These are phyloP conservation scores for Pascua guehoae DNA, from an alignment of 1,284 basidiomycete species.

Conservation along the genomic window DNA sequence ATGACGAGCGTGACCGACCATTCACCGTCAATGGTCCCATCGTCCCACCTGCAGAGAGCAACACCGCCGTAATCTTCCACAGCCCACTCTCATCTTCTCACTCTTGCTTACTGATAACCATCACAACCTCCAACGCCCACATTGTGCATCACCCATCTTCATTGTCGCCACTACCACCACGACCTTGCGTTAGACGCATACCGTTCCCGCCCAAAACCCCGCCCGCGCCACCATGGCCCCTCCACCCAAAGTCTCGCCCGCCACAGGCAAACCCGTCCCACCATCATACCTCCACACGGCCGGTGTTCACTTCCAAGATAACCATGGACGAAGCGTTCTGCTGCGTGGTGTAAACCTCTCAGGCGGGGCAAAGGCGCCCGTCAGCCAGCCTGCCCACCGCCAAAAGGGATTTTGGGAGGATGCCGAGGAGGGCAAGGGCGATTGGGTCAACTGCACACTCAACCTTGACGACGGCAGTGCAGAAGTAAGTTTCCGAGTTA, in stretches of 20 bases:
- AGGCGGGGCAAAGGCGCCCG: slow-evolving; percentile 79
- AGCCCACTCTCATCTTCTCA: neutral
- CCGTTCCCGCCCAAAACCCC: neutral
- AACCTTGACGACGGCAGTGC: slow-evolving; percentile 57
- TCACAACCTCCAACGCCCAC: no score
- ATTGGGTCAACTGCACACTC: slow-evolving; percentile 68
- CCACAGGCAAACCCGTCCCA: slow-evolving; percentile 59
- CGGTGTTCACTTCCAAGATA: slow-evolving; percentile 76
- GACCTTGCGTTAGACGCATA: neutral
- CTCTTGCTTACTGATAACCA: neutral
- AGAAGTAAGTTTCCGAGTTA: slow-evolving; percentile 29
- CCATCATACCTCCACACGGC: slow-evolving; percentile 59
- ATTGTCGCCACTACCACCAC: no score
- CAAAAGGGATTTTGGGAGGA: slow-evolving; percentile 83
- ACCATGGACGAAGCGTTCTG: slow-evolving; percentile 73
- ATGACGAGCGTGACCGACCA: no score
- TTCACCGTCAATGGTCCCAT: no score
- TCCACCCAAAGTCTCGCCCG: slow-evolving; percentile 58
- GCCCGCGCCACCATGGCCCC: slow-evolving; percentile 29
- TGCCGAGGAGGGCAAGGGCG: slow-evolving; percentile 63
- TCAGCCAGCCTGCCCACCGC: slow-evolving; percentile 63
- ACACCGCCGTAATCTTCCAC: no score
- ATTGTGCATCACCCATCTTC: no score
- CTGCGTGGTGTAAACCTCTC: slow-evolving; percentile 91
- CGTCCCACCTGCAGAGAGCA: no score